Conservation (phyloP, 176 grass and related monocot genomes). For the Dendrocalamus sinicus region DNA sequence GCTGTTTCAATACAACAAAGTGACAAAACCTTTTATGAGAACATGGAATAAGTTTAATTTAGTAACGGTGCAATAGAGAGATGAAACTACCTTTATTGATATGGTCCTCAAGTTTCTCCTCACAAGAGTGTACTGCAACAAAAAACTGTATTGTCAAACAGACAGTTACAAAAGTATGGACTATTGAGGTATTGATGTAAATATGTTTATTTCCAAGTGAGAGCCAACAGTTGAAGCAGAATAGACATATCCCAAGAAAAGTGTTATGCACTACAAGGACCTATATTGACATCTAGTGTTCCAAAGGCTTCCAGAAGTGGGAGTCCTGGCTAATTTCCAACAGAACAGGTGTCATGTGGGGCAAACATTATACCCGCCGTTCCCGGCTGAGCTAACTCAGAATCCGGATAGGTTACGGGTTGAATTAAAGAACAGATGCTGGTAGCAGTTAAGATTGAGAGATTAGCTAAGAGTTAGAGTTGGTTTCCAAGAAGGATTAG, state of each 20-base stretch:
- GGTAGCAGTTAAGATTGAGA: no score
- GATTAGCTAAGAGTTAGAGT: no score
- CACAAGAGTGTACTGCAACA: conserved; percentile 35
- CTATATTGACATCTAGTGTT: neutral
- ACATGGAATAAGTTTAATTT: conserved; percentile 7
- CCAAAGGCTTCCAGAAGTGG: neutral
- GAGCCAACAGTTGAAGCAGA: neutral
- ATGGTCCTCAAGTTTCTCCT: neutral
- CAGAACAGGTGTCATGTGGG: neutral
- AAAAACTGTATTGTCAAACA: neutral
- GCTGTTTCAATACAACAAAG: neutral
- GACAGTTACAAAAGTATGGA: neutral
- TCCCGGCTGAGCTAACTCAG: no score
- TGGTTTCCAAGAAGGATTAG: no score
- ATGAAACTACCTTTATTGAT: conserved; percentile 33
- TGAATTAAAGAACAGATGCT: no score
- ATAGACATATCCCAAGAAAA: neutral
- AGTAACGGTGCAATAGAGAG: neutral
- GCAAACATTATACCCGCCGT: no score
- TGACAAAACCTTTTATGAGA: neutral
- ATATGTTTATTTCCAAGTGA: neutral
- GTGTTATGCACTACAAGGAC: neutral
- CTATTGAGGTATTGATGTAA: neutral
- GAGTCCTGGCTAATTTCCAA: conserved; percentile 2
- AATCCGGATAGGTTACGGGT: no score